phyloP scores from a whole-genome alignment of 192 early-diverging fungal species.

The Dissophora ornata region DNA sequence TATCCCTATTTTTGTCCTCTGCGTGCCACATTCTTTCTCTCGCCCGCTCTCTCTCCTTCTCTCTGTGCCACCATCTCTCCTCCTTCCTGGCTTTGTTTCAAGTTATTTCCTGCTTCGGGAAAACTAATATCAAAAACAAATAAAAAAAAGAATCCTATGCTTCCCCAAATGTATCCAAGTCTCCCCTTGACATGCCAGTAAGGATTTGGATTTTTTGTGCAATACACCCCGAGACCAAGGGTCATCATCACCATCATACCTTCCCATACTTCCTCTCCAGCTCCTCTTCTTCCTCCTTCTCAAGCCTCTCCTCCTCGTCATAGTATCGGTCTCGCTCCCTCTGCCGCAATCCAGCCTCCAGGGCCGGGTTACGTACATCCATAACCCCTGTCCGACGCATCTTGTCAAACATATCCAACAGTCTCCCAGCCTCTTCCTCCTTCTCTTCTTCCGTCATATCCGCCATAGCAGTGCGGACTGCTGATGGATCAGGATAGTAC shows the following conservation, averaged over 20 bases:
- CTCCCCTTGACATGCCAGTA: no score
- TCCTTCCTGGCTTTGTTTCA: not conserved
- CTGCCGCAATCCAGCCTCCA: slow-evolving; percentile 60
- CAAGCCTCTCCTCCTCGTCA: slow-evolving; percentile 37
- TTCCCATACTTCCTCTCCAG: slow-evolving; percentile 36
- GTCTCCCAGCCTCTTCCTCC: slow-evolving; percentile 89
- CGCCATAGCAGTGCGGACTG: slow-evolving; percentile 63
- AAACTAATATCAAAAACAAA: no score
- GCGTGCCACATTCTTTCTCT: no score
- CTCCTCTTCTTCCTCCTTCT: slow-evolving; percentile 44
- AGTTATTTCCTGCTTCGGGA: no score
- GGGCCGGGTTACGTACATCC: slow-evolving; percentile 78
- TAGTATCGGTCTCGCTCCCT: slow-evolving; percentile 45
- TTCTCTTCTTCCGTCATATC: slow-evolving; percentile 98
- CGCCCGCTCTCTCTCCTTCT: no score
- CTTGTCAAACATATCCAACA: slow-evolving; percentile 95
- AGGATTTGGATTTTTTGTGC: slow-evolving; percentile 3
- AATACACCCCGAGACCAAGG: no score
- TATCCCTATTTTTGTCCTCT: no score
- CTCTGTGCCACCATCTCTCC: no score
- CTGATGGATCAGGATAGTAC: slow-evolving; percentile 59
- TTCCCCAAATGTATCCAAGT: no score
- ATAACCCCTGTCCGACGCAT: slow-evolving; percentile 93
- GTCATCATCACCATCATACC: slow-evolving; percentile 8
- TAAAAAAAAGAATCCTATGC: no score